Evolutionary conservation across 2,329 filamentous ascomycete genomes (phyloP).

Genomic region (Diplodia corticola): DNA sequence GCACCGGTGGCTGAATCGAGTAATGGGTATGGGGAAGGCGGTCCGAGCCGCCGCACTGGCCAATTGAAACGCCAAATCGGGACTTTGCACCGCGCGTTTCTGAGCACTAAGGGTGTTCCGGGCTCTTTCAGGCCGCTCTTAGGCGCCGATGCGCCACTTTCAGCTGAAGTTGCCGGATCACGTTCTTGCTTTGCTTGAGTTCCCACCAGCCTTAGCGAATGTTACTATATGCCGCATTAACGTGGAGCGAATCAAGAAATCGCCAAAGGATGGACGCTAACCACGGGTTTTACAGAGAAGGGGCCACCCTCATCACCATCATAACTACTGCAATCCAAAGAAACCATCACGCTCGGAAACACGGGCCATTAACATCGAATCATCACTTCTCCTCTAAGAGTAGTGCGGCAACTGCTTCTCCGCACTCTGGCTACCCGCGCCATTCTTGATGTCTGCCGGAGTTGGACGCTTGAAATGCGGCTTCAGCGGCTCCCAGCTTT

Average conservation of each 20-base stretch:
- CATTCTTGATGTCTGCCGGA: background rate
- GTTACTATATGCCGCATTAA: background rate
- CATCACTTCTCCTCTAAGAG: background rate
- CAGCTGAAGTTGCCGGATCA: background rate
- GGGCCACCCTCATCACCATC: background rate
- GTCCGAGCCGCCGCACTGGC: slow-evolving; percentile 2
- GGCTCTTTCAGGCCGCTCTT: background rate
- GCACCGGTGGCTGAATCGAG: background rate
- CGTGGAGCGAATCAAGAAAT: background rate
- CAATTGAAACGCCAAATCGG: background rate
- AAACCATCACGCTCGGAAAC: background rate
- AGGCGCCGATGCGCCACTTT: background rate
- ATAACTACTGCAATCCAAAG: background rate
- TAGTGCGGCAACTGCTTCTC: background rate
- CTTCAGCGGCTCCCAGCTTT: slow-evolving; percentile 70
- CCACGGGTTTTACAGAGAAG: background rate
- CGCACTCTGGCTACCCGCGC: background rate
- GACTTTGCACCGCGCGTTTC: too few relatives aligned
- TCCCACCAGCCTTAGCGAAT: background rate
- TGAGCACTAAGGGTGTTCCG: background rate
- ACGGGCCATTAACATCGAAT: background rate
- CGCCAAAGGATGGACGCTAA: background rate
- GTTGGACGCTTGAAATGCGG: slow-evolving; percentile 41
- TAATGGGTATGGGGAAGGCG: background rate
- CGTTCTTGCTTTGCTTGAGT: background rate